Base-by-base conservation (phyloP, 2,329 filamentous ascomycete genomes). In the Trichoderma asperellum region DNA sequence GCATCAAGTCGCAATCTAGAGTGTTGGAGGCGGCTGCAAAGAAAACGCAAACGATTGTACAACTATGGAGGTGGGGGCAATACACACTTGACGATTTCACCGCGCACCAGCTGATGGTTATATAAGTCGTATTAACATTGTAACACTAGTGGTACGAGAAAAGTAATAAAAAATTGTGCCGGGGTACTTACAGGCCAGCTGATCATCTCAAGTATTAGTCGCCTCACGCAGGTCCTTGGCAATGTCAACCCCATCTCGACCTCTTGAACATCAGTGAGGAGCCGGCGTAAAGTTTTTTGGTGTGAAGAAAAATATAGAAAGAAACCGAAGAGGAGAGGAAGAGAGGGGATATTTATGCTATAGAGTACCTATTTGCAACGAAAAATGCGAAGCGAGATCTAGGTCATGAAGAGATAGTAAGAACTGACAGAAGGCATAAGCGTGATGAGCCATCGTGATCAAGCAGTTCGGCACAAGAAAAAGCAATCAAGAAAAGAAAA, bases 201-300 rank as follows among this genome's bases (percentile, higher is more conserved):
- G 61, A 56, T 62, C 61, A 64, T 56, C 52, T 34, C 35, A 56
- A 64, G 52, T 53, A 24, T 64, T 64, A 64, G 49, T 64, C 61
- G 61, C 61, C 49, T 64, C 61, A 64, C 47, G 61, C 61, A 64
- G 49, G 49, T 29, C 61, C 61, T 64, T 55, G 52, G 61, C 47
- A 14, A 64, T 64, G 61, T 21, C 49, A 64, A 64, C 61, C 16
- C 24, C 47, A 56, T 64, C 61, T 34, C 14, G 34, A 64, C 8
- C 16, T 6, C 61, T 56, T 64, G 61, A 64, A 40, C 52, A 10
- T 64, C 61, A 14, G 43, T 35, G 43, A 52, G 24, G 43, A 62
- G 43, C 43, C 59, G 43, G 29, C 29, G 11, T 8, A 32, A 32
- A 32, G 29, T 32, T 6, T 32, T 32, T 6, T 32, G 29, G 3